A percentile compares a stretch with the other conserved stretches of the same genome.
Evolutionary conservation across 768 basidiomycete species (phyloP).

Genomic region (Wakefieldia striispora): DNA sequence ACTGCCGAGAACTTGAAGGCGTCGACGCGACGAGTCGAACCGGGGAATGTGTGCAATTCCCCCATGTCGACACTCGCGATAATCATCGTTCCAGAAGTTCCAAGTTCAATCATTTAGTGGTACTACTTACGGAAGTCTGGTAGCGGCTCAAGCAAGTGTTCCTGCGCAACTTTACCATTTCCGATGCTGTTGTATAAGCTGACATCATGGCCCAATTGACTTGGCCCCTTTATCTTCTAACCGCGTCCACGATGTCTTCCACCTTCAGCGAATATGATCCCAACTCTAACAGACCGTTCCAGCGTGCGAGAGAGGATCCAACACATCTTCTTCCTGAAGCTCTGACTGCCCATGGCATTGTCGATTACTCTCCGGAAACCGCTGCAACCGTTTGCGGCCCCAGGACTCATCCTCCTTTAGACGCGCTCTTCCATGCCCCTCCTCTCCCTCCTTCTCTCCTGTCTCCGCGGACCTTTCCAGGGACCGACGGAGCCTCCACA

Average conservation of each 20-base stretch:
- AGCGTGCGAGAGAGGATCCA: conserved; percentile 19
- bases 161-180: not conserved
- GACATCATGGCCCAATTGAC: not conserved
- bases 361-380: conserved; percentile 18
- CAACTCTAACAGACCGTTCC: conserved; percentile 10
- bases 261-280: conserved; percentile 6
- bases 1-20: too few relatives aligned
- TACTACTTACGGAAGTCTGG: too few relatives aligned
- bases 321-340: conserved; percentile 17
- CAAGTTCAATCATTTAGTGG: not conserved
- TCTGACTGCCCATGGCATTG: conserved; percentile 21
- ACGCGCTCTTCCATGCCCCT: conserved; percentile 22
- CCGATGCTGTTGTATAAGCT: not conserved
- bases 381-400: conserved; percentile 12
- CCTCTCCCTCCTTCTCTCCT: conserved; percentile 28
- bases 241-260: conserved; percentile 11
- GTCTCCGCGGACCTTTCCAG: conserved; percentile 36
- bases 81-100: conserved; percentile 8
- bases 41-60: too few relatives aligned
- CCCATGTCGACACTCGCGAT: too few relatives aligned
- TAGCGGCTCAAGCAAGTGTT: too few relatives aligned
- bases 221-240: not conserved
- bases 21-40: too few relatives aligned
- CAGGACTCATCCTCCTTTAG: conserved; percentile 11
- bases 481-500: conserved; percentile 37